Base-by-base conservation (phyloP, 164 flowering plant genomes). In the Liriodendron chinense region DNA sequence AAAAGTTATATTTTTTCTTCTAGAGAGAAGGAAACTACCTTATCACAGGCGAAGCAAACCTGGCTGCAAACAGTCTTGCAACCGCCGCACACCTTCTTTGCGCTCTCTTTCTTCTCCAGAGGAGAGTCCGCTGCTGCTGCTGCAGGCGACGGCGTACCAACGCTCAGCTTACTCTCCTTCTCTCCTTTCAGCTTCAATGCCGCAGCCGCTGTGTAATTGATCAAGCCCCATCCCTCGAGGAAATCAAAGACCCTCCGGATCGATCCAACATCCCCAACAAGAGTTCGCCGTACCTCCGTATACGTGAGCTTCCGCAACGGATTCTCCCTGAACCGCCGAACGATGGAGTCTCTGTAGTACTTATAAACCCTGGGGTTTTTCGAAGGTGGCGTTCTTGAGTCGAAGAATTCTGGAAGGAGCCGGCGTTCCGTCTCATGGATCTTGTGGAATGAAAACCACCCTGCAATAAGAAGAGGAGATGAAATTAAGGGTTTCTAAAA, bases 241-340 rank as follows among this genome's bases (percentile, higher is more conserved):
- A 96, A 94, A 82, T 94, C 98, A 48, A 94, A 96, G 48, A 96
- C 92, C 82, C 94, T 87, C 49, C 98, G 88, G 69, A 94, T 86
- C 5, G 99, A 89, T 1, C 97, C 99, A 9, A 88, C 97, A 68
- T 94, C 99, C 23, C 97, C 99, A 1, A 92, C 88, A 3, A 96
- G 82, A 12, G 85, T 81, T 84, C 83, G 88, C 22, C 99, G 82
- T 16, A 79, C 90, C 70, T 96, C 94, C 2, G 98, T 92, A 72
- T 91, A 92, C 18, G 96, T 85, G 59, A 92, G 82, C 79, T 89
- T 92, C 65, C 76, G 69, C 9, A 84, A 72, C 48, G 97, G 94
- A 53, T 87, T 89, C 22, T 82, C 83, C 63, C 97, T 81, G 77
- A 69, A 92, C 20, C 76, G 84, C 73, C 76, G 80, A 72, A 94